Evolutionary conservation across 192 early-diverging fungal genomes (phyloP), one percentile per base, ranked within the genome.

Genomic region (Radiomyces spectabilis): DNA sequence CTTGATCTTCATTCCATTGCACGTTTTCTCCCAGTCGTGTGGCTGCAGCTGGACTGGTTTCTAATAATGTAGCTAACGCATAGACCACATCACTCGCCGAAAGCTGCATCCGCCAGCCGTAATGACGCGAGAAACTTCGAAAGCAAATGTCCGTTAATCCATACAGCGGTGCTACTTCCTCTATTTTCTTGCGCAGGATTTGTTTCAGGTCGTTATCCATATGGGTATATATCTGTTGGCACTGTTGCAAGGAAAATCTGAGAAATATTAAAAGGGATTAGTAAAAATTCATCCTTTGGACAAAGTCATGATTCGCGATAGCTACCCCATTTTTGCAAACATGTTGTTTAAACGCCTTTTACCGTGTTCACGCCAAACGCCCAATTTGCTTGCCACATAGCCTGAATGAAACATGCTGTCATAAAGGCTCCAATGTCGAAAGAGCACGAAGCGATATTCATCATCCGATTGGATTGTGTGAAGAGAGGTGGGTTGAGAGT

Each of bases 391-490:
- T 3, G 85, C 89, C 5, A 98, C 90, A 53, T 91, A 95, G 8
- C 80, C 78, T 39, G 90, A 93, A 65, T 86, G 85, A 48, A 81
- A 86, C 90, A 98, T 84, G 43, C 86, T 82, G 32, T 87, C 88
- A 53, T 85, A 83, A 3, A 98, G 71, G 38, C 81, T 93, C 95
- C 95, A 98, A 57, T 98, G 95, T 32, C 92, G 74, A 19, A 92
- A 79, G 59, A 98, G 73, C 75, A 89, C 77, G 32, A 98, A 82
- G 35, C 82, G 71, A 32, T 92, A 88, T 66, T 98, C 95, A n/a
- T 86, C 80, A 2, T 76, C 75, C 51, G 73, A 78, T 18, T 62
- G 60, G 32, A 91, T 88, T 0, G 40, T 50, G 1, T 73, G 64
- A 38, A 34, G 44, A 18, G 26, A 66, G 15, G 45, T 49, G n/a